A percentile compares a stretch with the other conserved stretches of the same genome.
phyloP scores from a whole-genome alignment of 495 filamentous ascomycete genomes.

The Cercophora newfieldiana region DNA sequence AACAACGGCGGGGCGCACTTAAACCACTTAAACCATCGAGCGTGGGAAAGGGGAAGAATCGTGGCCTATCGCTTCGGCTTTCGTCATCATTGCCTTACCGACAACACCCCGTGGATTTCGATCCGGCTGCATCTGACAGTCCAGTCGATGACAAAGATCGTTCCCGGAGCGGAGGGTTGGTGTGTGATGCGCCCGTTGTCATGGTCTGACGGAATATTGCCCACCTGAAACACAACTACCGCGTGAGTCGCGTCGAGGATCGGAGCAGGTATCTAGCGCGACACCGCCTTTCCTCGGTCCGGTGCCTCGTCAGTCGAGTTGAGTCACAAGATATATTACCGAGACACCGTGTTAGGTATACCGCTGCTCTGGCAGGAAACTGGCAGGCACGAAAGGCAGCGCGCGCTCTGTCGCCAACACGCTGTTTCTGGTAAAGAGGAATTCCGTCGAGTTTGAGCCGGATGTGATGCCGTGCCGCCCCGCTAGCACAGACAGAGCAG shows the following conservation, averaged over 20 bases:
- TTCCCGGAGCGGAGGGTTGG: not conserved
- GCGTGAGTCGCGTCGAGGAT: constrained; percentile 12
- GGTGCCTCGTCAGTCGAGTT: not conserved
- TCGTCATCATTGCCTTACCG: constrained; percentile 7
- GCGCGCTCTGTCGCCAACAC: not conserved
- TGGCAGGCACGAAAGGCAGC: not conserved
- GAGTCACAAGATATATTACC: constrained; percentile 2
- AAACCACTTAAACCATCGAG: not conserved
- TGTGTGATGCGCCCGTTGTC: constrained; percentile 2
- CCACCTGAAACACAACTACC: constrained; percentile 14
- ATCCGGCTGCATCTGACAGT: not conserved
- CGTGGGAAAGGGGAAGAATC: not conserved
- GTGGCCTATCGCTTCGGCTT: not conserved
- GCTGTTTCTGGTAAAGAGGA: constrained; percentile 9
- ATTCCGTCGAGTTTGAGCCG: not conserved
- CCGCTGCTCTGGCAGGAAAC: not conserved
- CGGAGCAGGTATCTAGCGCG: constrained; percentile 1
- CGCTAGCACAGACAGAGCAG: not conserved
- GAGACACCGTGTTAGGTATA: not conserved
- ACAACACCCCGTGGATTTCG: too few species aligned
- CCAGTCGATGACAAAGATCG: not conserved
- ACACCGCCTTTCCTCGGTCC: not conserved
- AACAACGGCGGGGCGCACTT: not conserved
- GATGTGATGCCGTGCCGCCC: not conserved
- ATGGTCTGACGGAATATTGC: not conserved